Evolutionary conservation across 495 filamentous ascomycete genomes (phyloP).

Genomic region (Lepidopterella palustris): DNA sequence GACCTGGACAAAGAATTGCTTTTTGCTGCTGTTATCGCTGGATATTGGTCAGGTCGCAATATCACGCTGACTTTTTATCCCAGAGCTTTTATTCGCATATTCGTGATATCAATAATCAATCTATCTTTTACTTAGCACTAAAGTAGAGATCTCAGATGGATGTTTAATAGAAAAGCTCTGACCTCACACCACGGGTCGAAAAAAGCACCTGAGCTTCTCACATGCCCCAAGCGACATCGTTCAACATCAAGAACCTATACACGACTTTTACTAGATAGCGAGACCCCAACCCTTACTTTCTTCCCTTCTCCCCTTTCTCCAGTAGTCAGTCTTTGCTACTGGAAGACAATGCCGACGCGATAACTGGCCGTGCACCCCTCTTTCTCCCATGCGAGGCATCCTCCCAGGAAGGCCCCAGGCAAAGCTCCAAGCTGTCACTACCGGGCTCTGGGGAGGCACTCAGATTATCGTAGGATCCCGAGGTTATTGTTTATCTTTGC

Average conservation of each 20-base stretch:
- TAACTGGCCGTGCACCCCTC: slow-evolving; percentile 7
- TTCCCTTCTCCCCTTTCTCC: background rate
- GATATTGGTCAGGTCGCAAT: background rate
- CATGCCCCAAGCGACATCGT: background rate
- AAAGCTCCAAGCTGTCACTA: slow-evolving; percentile 82
- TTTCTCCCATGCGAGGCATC: slow-evolving; percentile 62
- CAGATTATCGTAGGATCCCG: slow-evolving; percentile 64
- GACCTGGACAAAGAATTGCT: background rate
- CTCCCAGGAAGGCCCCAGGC: slow-evolving; percentile 87
- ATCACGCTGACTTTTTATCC: background rate
- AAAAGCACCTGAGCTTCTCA: background rate
- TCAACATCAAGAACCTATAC: background rate
- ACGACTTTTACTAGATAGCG: background rate
- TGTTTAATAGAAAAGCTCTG: no score
- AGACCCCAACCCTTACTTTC: background rate
- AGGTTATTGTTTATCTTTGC: background rate
- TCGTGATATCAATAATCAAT: background rate
- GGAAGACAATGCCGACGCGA: slow-evolving; percentile 13
- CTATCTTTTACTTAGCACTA: no score
- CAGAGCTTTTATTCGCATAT: background rate
- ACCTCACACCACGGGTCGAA: background rate
- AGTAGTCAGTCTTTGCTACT: background rate
- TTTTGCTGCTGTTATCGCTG: slow-evolving; percentile 8
- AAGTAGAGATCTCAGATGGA: no score
- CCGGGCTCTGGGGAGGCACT: slow-evolving; percentile 72